Evolutionary conservation across 208 protist species (phyloP).

Genomic region (Plasmodiophora brassicae): DNA sequence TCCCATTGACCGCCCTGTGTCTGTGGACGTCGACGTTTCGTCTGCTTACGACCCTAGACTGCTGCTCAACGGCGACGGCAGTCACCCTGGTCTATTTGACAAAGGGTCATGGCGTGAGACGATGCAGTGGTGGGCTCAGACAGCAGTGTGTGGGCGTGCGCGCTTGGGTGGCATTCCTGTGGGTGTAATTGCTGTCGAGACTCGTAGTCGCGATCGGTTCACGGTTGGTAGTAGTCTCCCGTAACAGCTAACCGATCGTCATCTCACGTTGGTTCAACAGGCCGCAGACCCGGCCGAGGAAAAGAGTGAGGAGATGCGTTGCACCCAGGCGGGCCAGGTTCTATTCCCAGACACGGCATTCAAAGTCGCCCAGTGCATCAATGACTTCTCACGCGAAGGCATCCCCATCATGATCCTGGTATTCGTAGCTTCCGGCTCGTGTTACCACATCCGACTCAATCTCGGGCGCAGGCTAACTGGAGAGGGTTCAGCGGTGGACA

Average conservation of each 20-base stretch:
- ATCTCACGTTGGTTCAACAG: no score
- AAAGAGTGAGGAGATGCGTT: no score
- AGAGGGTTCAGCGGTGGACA: conserved; percentile 95
- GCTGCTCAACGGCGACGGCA: conserved; percentile 49
- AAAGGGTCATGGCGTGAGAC: conserved; percentile 72
- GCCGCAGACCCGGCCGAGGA: no score
- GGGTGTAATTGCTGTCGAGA: conserved; percentile 93
- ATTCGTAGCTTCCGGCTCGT: not conserved
- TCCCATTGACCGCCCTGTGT: conserved; percentile 12
- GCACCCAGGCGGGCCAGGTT: conserved; percentile 51
- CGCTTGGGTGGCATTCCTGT: conserved; percentile 91
- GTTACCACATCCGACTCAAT: not conserved
- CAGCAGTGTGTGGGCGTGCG: conserved; percentile 81
- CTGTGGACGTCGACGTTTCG: not conserved
- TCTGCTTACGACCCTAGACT: conserved; percentile 51
- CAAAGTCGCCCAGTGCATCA: conserved; percentile 93
- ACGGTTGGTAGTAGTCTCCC: no score
- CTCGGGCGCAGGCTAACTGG: conserved; percentile 94
- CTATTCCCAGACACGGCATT: conserved; percentile 94
- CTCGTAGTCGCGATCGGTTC: conserved; percentile 58
- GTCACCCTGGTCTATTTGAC: conserved; percentile 56
- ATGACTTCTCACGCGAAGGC: conserved; percentile 87
- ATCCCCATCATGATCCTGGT: conserved; percentile 81
- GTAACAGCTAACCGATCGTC: no score
- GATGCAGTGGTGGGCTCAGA: conserved; percentile 88